Evolutionary conservation across 78 protist species (phyloP).

Genomic region (Dictyostelium intermedium): DNA sequence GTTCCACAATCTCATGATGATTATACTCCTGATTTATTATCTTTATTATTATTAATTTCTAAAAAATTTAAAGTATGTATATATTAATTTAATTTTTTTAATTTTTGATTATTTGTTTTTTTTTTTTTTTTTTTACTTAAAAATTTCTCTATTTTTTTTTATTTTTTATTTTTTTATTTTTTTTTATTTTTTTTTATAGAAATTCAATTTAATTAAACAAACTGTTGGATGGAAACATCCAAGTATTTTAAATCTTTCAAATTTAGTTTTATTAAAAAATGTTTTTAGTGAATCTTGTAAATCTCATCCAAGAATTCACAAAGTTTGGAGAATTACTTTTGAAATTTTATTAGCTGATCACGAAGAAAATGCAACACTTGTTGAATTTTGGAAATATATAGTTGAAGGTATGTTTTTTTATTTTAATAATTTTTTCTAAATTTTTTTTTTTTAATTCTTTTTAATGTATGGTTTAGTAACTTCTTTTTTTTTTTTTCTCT

Average conservation of each 20-base stretch:
- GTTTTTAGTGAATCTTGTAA: background rate
- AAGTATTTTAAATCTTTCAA: constrained; percentile 22
- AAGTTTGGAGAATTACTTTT: constrained; percentile 48
- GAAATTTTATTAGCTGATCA: constrained; percentile 6
- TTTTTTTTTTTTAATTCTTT: background rate
- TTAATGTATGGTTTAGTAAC: too few species aligned
- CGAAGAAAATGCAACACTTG: background rate
- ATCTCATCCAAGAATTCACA: constrained; percentile 65
- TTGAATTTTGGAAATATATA: constrained; percentile 49
- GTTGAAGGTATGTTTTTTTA: constrained; percentile 19
- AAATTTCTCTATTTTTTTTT: background rate
- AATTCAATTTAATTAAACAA: constrained; percentile 31
- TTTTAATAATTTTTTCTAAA: background rate
- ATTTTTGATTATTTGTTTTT: too few species aligned
- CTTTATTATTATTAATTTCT: constrained; percentile 35
- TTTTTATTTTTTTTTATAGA: background rate
- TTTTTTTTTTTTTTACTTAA: background rate
- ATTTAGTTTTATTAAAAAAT: constrained; percentile 25
- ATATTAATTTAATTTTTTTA: too few species aligned
- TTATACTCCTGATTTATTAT: constrained; percentile 52
- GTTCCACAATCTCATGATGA: constrained; percentile 43
- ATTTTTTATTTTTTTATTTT: background rate
- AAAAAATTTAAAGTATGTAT: constrained; percentile 14
- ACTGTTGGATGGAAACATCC: constrained; percentile 59
- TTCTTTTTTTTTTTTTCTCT: too few species aligned